phyloP scores from a whole-genome alignment of 306 rosid species.

The Rosa rugosa region DNA sequence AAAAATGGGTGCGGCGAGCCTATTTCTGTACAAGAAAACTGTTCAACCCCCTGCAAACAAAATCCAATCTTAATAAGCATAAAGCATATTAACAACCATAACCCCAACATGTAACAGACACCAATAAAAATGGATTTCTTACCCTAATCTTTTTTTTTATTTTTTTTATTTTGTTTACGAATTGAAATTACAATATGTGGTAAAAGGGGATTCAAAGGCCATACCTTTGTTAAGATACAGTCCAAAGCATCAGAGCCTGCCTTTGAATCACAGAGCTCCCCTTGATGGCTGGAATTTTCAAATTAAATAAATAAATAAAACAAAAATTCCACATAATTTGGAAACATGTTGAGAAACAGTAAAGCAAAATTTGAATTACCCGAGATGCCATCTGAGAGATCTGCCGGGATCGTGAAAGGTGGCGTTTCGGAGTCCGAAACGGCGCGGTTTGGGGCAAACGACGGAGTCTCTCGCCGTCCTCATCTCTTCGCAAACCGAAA shows the following conservation, averaged over 20 bases:
- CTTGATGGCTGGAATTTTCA: slow-evolving; percentile 57
- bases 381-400: slow-evolving; percentile 64
- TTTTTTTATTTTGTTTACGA: not conserved
- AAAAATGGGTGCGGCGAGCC: slow-evolving; percentile 91
- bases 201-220: not conserved
- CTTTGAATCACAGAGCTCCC: slow-evolving; percentile 58
- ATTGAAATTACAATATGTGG: not conserved
- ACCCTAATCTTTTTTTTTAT: not conserved
- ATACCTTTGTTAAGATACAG: slow-evolving; percentile 66
- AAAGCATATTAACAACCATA: not conserved
- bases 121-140: not conserved
- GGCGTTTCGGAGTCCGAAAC: slow-evolving; percentile 44
- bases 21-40: slow-evolving; percentile 40
- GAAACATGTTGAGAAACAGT: not conserved
- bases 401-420: slow-evolving; percentile 48
- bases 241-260: slow-evolving; percentile 63
- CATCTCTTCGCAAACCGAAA: slow-evolving; percentile 65
- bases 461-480: slow-evolving; percentile 41
- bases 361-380: slow-evolving; percentile 31
- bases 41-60: slow-evolving; percentile 54
- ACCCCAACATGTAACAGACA: not conserved
- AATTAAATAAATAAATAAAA: not conserved
- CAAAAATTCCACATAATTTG: not conserved
- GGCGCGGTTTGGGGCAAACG: slow-evolving; percentile 94
- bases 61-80: not conserved